Evolutionary conservation across 2,329 filamentous ascomycete genomes (phyloP).

Genomic region (Penicillium sp.): DNA sequence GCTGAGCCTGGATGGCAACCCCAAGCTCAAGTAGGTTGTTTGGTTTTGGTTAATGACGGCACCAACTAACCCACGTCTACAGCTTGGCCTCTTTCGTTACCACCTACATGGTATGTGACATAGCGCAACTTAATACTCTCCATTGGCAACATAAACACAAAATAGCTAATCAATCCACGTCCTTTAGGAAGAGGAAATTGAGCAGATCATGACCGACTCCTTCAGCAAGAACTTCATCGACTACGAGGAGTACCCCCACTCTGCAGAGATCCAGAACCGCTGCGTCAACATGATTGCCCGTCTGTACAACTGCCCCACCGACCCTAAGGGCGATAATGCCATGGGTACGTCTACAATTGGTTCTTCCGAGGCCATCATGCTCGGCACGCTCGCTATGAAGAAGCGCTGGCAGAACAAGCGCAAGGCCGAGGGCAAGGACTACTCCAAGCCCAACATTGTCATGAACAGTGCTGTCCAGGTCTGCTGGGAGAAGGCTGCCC

Average conservation of each 20-base stretch:
- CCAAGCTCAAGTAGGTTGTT: slow-evolving; percentile 63
- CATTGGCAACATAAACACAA: not conserved
- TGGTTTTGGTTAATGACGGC: not conserved
- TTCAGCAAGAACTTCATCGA: slow-evolving; percentile 96
- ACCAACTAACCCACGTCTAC: slow-evolving; percentile 10
- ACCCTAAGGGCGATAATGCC: slow-evolving; percentile 59
- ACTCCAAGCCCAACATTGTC: slow-evolving; percentile 81
- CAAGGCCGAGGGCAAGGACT: slow-evolving; percentile 77
- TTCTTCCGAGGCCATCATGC: slow-evolving; percentile 69
- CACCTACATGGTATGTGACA: slow-evolving; percentile 77
- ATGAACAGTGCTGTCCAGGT: slow-evolving; percentile 97
- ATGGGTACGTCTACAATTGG: slow-evolving; percentile 89
- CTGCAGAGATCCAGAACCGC: slow-evolving; percentile 85
- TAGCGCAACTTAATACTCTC: not conserved
- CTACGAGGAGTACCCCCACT: slow-evolving; percentile 81
- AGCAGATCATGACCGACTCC: slow-evolving; percentile 90
- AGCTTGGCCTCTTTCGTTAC: slow-evolving; percentile 92
- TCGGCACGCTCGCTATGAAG: slow-evolving; percentile 79
- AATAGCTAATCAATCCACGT: not conserved
- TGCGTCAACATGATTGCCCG: slow-evolving; percentile 89
- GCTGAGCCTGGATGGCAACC: slow-evolving; percentile 85
- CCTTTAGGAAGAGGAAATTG: slow-evolving; percentile 80
- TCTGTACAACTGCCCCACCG: slow-evolving; percentile 76
- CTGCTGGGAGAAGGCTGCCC: slow-evolving; percentile 90
- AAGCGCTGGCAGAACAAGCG: slow-evolving; percentile 88